Evolutionary conservation across 2,329 filamentous ascomycete species (phyloP), one percentile per base, ranked within the genome.

Genomic region (Colletotrichum noveboracense): DNA sequence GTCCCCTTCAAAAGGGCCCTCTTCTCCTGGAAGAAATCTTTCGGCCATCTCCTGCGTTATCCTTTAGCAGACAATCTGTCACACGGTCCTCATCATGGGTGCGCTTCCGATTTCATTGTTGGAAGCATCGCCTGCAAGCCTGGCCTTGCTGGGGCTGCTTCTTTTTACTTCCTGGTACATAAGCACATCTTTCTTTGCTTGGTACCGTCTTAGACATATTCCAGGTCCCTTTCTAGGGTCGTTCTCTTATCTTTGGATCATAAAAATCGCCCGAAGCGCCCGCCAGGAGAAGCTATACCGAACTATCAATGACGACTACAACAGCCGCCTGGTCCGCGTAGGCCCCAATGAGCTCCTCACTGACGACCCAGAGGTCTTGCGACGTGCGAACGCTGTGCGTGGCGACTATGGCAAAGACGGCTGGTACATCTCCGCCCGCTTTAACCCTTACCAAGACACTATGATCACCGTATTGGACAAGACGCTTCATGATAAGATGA

Each of bases 281-380:
- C 28, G 43, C 21, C 66, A 74, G 74, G 82, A 82, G 32, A 81
- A 74, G 13, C 64, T 78, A n/a, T 81, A 74, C 21, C 56, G 66
- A 16, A 18, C 43, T 34, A 56, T 74, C 43, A 65, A 74, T 36
- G 18, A 21, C 24, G 26, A 34, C 7, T 43, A 71, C n/a, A 28
- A 82, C 34, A 81, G 81, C 5, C 80, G 79, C 14, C 78, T 84
- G 7, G 81, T 80, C 6, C 80, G 83, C 56, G 79, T 84, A 43
- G 83, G 82, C 4, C 83, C 83, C 36, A 81, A 82, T 58, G 79
- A 81, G 48, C 71, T 85, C n/a, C 74, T 82, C 7, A 84, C 83
- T 10, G 79, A 79, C 38, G 83, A 84, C 61, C 78, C 80, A 6
- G 80, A 83, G 12, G 34, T 83, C 21, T 48, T 85, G 21, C 78